These are phyloP conservation scores for Piper betle DNA, from an alignment of 164 flowering plant genomes.

Conservation along the genomic window DNA sequence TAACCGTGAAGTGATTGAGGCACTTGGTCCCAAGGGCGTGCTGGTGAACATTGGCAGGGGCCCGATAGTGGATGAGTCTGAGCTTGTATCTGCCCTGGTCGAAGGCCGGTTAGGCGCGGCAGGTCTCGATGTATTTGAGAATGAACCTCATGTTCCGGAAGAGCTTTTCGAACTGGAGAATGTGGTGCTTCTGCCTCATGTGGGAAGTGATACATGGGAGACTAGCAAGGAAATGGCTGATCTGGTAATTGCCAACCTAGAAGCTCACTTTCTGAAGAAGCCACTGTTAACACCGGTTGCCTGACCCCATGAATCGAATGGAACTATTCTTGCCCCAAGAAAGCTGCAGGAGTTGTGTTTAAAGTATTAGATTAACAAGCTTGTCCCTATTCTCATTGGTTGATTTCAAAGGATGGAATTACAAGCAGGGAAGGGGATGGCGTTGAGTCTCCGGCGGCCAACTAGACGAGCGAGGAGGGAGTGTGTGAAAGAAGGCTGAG, in stretches of 20 bases:
- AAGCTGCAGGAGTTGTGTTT: too few relatives aligned
- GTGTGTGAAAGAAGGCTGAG: too few relatives aligned
- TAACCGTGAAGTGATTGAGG: constrained; percentile 62
- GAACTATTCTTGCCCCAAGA: too few relatives aligned
- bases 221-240: constrained; percentile 38
- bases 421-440: too few relatives aligned
- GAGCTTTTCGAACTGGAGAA: constrained; percentile 31
- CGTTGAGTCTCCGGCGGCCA: too few relatives aligned
- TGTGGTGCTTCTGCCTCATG: constrained; percentile 42
- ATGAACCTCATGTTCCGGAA: constrained; percentile 40
- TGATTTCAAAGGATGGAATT: too few relatives aligned
- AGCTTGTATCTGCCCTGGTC: constrained; percentile 43
- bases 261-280: constrained; percentile 29
- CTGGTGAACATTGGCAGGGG: constrained; percentile 72
- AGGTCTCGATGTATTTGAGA: constrained; percentile 49
- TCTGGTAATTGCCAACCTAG: constrained; percentile 34
- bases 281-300: constrained; percentile 34
- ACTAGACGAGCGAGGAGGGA: too few relatives aligned
- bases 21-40: constrained; percentile 62
- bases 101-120: constrained; percentile 61
- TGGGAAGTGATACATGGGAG: constrained; percentile 32
- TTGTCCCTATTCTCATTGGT: too few relatives aligned
- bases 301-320: neutral
- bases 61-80: constrained; percentile 43
- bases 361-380: too few relatives aligned